These are phyloP conservation scores for Eimeria falciformis DNA, from an alignment of 169 alveolate genomes.

Conservation along the genomic window DNA sequence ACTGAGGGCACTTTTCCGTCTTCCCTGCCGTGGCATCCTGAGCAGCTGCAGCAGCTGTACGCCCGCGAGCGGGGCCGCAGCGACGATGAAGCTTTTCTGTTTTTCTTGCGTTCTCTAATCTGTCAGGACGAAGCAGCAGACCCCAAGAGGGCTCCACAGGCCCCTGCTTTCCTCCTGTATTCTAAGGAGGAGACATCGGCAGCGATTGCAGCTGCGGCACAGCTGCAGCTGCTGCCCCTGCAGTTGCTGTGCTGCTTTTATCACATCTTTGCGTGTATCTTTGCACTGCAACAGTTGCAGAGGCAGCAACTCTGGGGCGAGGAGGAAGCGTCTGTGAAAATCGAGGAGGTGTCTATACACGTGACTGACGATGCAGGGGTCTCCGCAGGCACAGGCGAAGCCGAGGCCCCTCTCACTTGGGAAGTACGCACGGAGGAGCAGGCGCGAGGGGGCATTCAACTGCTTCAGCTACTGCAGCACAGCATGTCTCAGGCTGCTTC, in stretches of 20 bases:
- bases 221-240: slow-evolving; percentile 72
- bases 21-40: slow-evolving; percentile 30
- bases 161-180: slow-evolving; percentile 66
- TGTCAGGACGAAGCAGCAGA: slow-evolving; percentile 26
- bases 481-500: slow-evolving; percentile 71
- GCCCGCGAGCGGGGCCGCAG: slow-evolving; percentile 55
- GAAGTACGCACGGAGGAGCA: slow-evolving; percentile 61
- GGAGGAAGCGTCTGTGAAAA: slow-evolving; percentile 29
- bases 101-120: slow-evolving; percentile 31
- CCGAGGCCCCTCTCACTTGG: slow-evolving; percentile 65
- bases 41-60: slow-evolving; percentile 58
- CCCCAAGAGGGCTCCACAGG: background rate
- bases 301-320: slow-evolving; percentile 76
- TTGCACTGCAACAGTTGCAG: slow-evolving; percentile 71
- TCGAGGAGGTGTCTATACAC: slow-evolving; percentile 66
- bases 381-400: slow-evolving; percentile 49
- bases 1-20: background rate
- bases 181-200: slow-evolving; percentile 60
- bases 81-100: slow-evolving; percentile 45
- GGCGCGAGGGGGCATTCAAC: slow-evolving; percentile 54
- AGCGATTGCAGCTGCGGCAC: slow-evolving; percentile 69
- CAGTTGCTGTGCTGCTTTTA: slow-evolving; percentile 68
- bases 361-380: slow-evolving; percentile 38
- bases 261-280: slow-evolving; percentile 65
- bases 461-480: slow-evolving; percentile 75